phyloP scores from a whole-genome alignment of 495 filamentous ascomycete genomes.

The Halenospora varia region DNA sequence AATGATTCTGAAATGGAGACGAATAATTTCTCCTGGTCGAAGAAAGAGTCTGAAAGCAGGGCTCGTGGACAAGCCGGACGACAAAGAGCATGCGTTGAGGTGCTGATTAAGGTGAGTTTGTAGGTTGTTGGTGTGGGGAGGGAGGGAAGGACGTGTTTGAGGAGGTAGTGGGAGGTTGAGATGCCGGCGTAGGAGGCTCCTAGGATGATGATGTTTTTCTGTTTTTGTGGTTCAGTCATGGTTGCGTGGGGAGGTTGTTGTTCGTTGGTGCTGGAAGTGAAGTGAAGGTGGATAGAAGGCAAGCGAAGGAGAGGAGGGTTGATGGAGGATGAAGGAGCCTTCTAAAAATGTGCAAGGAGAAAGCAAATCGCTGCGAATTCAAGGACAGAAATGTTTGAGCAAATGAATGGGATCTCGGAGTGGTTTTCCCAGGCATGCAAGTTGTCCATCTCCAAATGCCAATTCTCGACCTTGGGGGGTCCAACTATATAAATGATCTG shows the following conservation, averaged over 20 bases:
- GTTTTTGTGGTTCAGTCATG: not conserved
- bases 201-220: conserved; percentile 45
- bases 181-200: conserved; percentile 51
- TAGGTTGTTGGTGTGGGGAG: conserved; percentile 29
- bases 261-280: too few species aligned
- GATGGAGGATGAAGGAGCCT: too few species aligned
- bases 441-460: too few species aligned
- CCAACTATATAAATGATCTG: too few species aligned
- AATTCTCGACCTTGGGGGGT: too few species aligned
- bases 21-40: conserved; percentile 46
- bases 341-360: too few species aligned
- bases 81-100: conserved; percentile 39
- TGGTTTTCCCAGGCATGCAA: too few species aligned
- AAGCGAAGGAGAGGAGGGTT: too few species aligned
- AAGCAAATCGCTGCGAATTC: too few species aligned
- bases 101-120: conserved; percentile 39
- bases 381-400: too few species aligned
- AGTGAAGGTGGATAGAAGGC: too few species aligned
- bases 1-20: conserved; percentile 36
- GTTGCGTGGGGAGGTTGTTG: not conserved
- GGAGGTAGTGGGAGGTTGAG: conserved; percentile 46
- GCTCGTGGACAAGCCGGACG: conserved; percentile 45
- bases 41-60: conserved; percentile 38
- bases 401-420: too few species aligned
- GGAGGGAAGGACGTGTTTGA: conserved; percentile 45